phyloP scores from a whole-genome alignment of 441 rosid genomes.

The Erysimum cheiri region DNA sequence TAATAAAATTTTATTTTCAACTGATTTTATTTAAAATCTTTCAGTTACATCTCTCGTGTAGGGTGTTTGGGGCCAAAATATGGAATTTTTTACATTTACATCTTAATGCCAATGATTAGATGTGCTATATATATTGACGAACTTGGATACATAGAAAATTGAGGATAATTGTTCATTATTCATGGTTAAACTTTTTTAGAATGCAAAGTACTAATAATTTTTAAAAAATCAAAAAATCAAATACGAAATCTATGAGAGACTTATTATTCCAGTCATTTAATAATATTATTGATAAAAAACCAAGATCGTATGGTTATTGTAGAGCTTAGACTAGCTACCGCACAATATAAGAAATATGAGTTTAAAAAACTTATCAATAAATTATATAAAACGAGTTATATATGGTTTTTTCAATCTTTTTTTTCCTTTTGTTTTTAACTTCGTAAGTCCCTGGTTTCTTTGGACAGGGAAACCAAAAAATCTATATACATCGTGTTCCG shows the following conservation, averaged over 20 bases:
- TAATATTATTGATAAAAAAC: not conserved
- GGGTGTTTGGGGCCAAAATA: conserved; percentile 22
- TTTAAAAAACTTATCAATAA: not conserved
- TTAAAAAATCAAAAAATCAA: not conserved
- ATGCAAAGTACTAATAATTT: not conserved
- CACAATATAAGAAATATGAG: not conserved
- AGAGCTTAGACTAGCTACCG: not conserved
- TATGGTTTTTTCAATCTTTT: not conserved
- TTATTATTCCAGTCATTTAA: not conserved
- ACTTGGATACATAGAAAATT: conserved; percentile 10
- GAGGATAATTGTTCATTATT: not conserved
- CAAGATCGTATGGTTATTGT: conserved; percentile 1
- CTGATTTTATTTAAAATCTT: not conserved
- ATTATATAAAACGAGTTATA: too few relatives aligned
- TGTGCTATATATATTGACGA: not conserved
- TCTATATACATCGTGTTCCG: too few relatives aligned
- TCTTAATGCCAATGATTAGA: conserved; percentile 17
- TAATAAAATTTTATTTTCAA: not conserved
- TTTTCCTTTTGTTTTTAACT: too few relatives aligned
- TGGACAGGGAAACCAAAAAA: too few relatives aligned
- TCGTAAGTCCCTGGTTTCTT: too few relatives aligned
- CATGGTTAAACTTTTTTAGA: not conserved
- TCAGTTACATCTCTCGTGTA: not conserved
- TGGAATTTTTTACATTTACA: conserved; percentile 2
- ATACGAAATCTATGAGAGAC: not conserved